Base-by-base conservation (phyloP, 176 grass and related monocot species). In the Ensete glaucum region DNA sequence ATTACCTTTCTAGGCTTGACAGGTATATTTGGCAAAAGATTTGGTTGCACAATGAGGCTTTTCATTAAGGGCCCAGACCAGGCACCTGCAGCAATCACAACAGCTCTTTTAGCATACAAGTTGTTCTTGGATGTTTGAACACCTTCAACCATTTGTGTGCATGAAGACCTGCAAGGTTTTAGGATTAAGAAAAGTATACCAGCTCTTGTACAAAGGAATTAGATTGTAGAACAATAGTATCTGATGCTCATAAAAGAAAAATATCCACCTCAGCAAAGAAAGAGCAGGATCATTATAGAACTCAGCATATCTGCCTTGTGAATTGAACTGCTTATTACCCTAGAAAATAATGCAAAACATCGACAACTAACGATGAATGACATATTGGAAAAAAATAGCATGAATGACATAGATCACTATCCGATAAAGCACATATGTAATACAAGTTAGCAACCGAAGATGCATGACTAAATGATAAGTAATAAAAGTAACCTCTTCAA, bases 281-380 rank as follows among this genome's bases (percentile, higher is more conserved):
- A 93, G 69, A 23, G 88, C 85, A 82, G 94, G 94, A 78, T 98
- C 84, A 76, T 91, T 93, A 81, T 88, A 98, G 63, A 93, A 59
- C 84, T 91, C 90, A 58, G 77, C 79, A 71, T 98, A 98, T 87
- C 90, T 90, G 24, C 94, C 94, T 82, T 90, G 50, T 76, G 75
- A 23, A 73, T 67, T 73, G 81, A 87, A 93, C 62, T 84, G 88
- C 29, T 77, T 85, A 60, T 97, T 97, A 71, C 69, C 81, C 90
- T 97, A 93, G 15, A 23, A 83, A 50, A 82, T 74, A 55, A 75
- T 52, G 17, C 26, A 55, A 83, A 23, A 71, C 22, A 19, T 72
- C 2, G 53, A 50, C 62, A 74, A 26, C 11, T 27, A 60, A 58
- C 14, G 53, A 77, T 72, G 15, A 10, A 83, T 51, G 67, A 48